Evolutionary conservation across 31 red algal species (phyloP), one percentile per base, ranked within the genome.

Genomic region (Odonthalia washingtoniensis): DNA sequence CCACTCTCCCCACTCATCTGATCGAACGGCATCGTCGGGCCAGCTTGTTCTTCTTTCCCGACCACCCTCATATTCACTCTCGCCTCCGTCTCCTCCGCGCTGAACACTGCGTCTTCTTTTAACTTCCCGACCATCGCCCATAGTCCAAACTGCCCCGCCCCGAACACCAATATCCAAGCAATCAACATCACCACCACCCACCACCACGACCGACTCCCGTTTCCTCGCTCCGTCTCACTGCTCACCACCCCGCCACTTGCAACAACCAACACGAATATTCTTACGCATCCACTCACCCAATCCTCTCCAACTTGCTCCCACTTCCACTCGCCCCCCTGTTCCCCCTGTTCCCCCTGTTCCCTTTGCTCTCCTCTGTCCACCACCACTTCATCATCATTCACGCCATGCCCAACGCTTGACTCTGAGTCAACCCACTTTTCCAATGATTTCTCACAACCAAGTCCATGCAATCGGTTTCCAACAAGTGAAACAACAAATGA

Each of bases 381-480:
- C n/a, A n/a, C n/a, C n/a, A n/a, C n/a, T n/a, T n/a, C n/a, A n/a
- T n/a, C n/a, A n/a, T n/a, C n/a, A n/a, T n/a, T n/a, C n/a, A n/a
- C n/a, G n/a, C n/a, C n/a, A n/a, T n/a, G n/a, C n/a, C n/a, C n/a
- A n/a, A n/a, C n/a, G n/a, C n/a, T n/a, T n/a, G n/a, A n/a, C n/a
- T n/a, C n/a, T n/a, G n/a, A n/a, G n/a, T n/a, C n/a, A n/a, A n/a
- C n/a, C n/a, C n/a, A n/a, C n/a, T n/a, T n/a, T n/a, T n/a, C n/a
- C n/a, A n/a, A n/a, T n/a, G n/a, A n/a, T n/a, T n/a, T n/a, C n/a
- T n/a, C n/a, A n/a, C n/a, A n/a, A n/a, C n/a, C n/a, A n/a, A n/a
- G n/a, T 57, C 49, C 49, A 14, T 57, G 49, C 49, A 57, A 57
- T 57, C 49, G 49, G 49, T 57, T 57, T 57, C 49, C 49, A 57